Conservation (phyloP, 768 basidiomycete species). For the Phlegmacium glaucopus region DNA sequence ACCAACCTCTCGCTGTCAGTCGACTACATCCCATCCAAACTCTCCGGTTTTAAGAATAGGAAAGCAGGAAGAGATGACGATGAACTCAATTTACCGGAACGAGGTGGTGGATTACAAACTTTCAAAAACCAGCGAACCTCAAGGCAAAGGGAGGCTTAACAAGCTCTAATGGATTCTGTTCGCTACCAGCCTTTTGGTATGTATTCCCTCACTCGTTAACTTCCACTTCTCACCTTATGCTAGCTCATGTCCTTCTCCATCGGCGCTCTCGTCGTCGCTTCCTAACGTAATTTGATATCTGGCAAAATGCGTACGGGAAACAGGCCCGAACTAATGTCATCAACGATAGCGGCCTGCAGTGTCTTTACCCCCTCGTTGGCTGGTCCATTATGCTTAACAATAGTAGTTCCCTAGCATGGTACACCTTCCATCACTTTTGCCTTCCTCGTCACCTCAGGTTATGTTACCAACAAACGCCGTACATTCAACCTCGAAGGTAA, state of each 20-base stretch:
- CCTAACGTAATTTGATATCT: constrained; percentile 78
- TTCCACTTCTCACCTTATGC: not conserved
- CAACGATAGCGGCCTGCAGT: constrained; percentile 59
- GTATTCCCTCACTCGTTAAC: constrained; percentile 12
- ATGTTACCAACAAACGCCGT: constrained; percentile 67
- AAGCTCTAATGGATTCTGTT: constrained; percentile 89
- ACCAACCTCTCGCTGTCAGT: too few relatives aligned
- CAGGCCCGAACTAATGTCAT: constrained; percentile 61
- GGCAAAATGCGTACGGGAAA: constrained; percentile 62
- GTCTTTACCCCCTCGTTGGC: constrained; percentile 66
- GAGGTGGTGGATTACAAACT: too few relatives aligned
- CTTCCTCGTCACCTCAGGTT: too few relatives aligned
- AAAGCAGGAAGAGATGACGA: too few relatives aligned
- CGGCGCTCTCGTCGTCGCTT: constrained; percentile 56
- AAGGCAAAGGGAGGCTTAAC: constrained; percentile 38
- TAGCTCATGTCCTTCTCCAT: too few relatives aligned
- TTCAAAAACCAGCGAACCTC: too few relatives aligned
- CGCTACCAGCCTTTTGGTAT: constrained; percentile 51
- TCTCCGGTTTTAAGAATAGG: too few relatives aligned
- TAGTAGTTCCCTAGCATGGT: constrained; percentile 76
- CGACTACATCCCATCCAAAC: too few relatives aligned
- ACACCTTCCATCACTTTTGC: too few relatives aligned
- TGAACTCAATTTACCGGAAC: too few relatives aligned
- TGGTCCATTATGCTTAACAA: constrained; percentile 86
- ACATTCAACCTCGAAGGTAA: too few relatives aligned